Conservation (phyloP, 2,329 filamentous ascomycete species). For the Fusarium sublunatum region DNA sequence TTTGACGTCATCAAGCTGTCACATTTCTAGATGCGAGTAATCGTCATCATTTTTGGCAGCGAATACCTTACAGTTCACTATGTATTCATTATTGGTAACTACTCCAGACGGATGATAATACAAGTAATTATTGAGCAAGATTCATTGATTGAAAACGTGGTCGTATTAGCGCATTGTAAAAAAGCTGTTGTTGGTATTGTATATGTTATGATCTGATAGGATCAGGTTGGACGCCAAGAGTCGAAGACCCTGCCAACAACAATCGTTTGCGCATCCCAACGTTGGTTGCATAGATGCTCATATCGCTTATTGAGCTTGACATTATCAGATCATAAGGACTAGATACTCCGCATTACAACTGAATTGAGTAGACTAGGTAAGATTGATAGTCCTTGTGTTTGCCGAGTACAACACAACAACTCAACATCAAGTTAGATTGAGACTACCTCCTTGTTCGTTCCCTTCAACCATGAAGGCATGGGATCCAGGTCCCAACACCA, state of each 20-base stretch:
- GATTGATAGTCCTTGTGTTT: not conserved
- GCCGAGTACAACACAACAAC: not conserved
- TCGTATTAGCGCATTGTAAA: too few relatives aligned
- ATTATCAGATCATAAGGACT: not conserved
- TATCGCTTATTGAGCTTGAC: constrained; percentile 4
- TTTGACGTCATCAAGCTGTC: constrained; percentile 37
- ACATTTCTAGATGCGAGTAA: constrained; percentile 16
- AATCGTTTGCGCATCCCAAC: not conserved
- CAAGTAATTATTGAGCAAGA: too few relatives aligned
- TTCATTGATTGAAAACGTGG: too few relatives aligned
- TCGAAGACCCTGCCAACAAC: not conserved
- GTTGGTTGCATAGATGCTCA: constrained; percentile 1
- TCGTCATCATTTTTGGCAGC: constrained; percentile 23
- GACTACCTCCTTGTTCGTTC: not conserved
- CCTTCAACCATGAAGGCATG: not conserved
- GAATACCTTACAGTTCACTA: not conserved
- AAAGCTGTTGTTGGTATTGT: too few relatives aligned
- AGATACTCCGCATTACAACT: not conserved
- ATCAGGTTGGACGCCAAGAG: constrained; percentile 1
- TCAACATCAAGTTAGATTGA: not conserved
- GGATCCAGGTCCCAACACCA: not conserved
- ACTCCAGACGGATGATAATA: too few relatives aligned
- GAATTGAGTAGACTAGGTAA: too few relatives aligned
- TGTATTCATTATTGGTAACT: too few relatives aligned
- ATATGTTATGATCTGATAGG: not conserved